Base-by-base conservation (phyloP, 495 filamentous ascomycete genomes). In the Penicillium malachiteum region DNA sequence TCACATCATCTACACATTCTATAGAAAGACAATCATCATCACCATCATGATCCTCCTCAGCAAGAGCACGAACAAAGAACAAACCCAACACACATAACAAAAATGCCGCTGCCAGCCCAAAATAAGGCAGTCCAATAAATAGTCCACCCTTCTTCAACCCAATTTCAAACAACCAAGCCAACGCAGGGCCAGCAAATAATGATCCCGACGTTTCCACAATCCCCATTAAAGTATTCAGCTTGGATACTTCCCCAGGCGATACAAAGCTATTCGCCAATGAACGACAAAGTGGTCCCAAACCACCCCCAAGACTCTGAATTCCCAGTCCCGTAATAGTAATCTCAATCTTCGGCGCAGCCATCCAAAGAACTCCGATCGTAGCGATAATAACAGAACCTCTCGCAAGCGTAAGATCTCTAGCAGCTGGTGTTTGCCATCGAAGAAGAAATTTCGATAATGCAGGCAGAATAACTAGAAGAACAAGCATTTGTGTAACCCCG, bases 151-250 rank as follows among this genome's bases (percentile, higher is more conserved):
- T 30, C 12, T n/a, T 30, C 34, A 40, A 8, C 10, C 48, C 48
- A 6, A 39, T 13, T 10, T 40, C 48, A 26, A 50, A 50, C 10
- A 50, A n/a, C 48, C 48, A 50, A 30, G 48, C 34, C 14, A 50
- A 16, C 18, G 16, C 48, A 2, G 48, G 48, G 0, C 48, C 48
- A 13, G 13, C 46, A 2, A 50, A 40, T 17, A 50, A 30, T 9
- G 48, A 50, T 9, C 48, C 48, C 21, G 14, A 4, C 0, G 48
- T 50, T 26, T 35, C 34, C 34, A 50, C 33, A 38, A 50, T 50
- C 11, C 48, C 48, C 7, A 50, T 50, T 11, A 39, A 37, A 2
- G 48, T 50, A n/a, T 40, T 38, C 16, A 50, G 7, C 7, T 35
- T 50, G 6, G 48, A 50, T 5, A 17, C 39, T 0, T 46, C 43